Evolutionary conservation across 208 protist species (phyloP), one percentile per base, ranked within the genome.

Genomic region (Trypanosomatidae sp.): DNA sequence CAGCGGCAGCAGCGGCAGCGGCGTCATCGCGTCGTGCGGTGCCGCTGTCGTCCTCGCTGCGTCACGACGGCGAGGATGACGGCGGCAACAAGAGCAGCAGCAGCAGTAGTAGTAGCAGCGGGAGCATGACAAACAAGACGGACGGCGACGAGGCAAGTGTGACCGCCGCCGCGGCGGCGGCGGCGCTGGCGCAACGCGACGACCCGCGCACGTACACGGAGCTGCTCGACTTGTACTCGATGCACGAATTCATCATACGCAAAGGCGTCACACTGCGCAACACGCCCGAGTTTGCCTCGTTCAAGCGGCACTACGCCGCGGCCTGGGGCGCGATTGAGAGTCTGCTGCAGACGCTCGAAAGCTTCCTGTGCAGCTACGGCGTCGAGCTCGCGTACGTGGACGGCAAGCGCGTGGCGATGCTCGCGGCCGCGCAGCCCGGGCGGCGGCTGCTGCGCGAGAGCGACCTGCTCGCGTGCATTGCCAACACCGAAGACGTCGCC

Each of bases 171-270:
- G 3, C 25, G 10, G 10, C 11, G 39, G 15, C 26, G 22, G 39
- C 6, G n/a, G 39, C 26, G 15, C 47, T 40, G 2, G 21, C 47
- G 6, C 7, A 5, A 1, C 59, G 78, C 10, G 75, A 94, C 3
- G 78, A 89, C 45, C 53, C 81, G 2, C 71, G 85, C 16, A 96
- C 82, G 6, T 96, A 96, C 67, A 68, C 78, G 11, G 80, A 96
- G 52, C 71, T 96, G 27, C 72, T 96, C 4, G 88, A 96, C 48
- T 50, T 90, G 22, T 96, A 96, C 56, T 94, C 85, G n/a, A 90
- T 96, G 81, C 84, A 96, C 61, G 85, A 96, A 66, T 93, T 96
- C 39, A 90, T 93, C 48, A 89, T 96, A 46, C 79, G 88, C 21
- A 92, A 92, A 49, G 88, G 88, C 19, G 69, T 62, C 25, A 71